phyloP scores from a whole-genome alignment of 202 grass and related monocot genomes.

The Hordeum pubiflorum region DNA sequence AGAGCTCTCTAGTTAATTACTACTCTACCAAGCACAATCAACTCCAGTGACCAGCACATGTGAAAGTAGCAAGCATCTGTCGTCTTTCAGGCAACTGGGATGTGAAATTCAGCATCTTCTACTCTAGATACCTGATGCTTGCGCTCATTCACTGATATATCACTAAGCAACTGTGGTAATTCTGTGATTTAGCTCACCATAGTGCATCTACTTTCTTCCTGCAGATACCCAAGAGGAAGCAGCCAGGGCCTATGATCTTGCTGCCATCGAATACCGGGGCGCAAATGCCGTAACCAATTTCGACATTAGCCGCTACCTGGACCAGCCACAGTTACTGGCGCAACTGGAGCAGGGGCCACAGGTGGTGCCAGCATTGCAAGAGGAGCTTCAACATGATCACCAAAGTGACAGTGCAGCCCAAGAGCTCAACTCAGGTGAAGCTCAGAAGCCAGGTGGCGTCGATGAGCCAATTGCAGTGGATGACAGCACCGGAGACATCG shows the following conservation, averaged over 20 bases:
- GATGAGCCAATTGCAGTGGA: conserved; percentile 8
- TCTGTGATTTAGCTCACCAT: not conserved
- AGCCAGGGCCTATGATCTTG: conserved; percentile 89
- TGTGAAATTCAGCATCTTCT: conserved; percentile 20
- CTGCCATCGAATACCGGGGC: conserved; percentile 76
- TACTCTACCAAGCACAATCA: not conserved
- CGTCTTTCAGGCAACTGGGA: conserved; percentile 1
- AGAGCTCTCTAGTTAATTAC: conserved; percentile 3
- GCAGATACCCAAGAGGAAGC: conserved; percentile 91
- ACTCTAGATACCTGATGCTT: not conserved
- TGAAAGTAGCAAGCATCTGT: conserved; percentile 21
- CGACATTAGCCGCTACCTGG: conserved; percentile 64
- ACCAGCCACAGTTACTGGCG: conserved; percentile 30
- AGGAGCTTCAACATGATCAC: conserved; percentile 25
- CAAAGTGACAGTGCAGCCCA: conserved; percentile 18
- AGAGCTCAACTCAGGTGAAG: conserved; percentile 13
- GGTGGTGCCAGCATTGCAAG: conserved; percentile 21
- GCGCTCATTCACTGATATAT: not conserved
- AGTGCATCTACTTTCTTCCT: not conserved
- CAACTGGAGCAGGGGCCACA: conserved; percentile 37
- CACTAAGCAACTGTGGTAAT: not conserved
- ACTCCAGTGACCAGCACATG: conserved; percentile 9
- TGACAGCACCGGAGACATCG: conserved; percentile 6
- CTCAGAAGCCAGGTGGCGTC: not conserved
- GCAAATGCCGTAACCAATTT: conserved; percentile 87